These are phyloP conservation scores for Mycosarcoma mackinlayi DNA, from an alignment of 1,284 basidiomycete genomes.

Conservation along the genomic window DNA sequence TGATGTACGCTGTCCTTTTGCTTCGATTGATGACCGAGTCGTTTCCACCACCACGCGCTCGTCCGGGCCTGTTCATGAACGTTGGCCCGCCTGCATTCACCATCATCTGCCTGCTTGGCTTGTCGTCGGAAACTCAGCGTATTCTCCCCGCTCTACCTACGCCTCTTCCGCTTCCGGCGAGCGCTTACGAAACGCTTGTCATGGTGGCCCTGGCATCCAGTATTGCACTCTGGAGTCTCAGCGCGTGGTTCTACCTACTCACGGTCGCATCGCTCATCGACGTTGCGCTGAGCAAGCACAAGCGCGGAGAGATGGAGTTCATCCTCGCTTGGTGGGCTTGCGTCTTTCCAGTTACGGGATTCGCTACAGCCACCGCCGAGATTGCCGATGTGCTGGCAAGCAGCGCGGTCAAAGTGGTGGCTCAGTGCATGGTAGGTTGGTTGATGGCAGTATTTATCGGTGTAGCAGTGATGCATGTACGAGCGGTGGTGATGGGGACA, in stretches of 20 bases:
- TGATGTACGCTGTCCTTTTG: constrained; percentile 43
- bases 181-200: constrained; percentile 7
- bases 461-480: constrained; percentile 10
- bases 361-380: constrained; percentile 22
- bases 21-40: constrained; percentile 34
- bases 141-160: constrained; percentile 11
- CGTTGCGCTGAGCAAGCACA: not conserved
- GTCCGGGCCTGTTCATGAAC: constrained; percentile 42
- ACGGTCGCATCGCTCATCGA: constrained; percentile 20
- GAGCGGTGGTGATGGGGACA: constrained; percentile 10
- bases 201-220: constrained; percentile 5
- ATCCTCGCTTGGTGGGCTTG: constrained; percentile 46
- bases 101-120: constrained; percentile 34
- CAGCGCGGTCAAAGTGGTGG: constrained; percentile 5
- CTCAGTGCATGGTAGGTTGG: constrained; percentile 21
- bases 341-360: constrained; percentile 43
- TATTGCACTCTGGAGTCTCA: constrained; percentile 34
- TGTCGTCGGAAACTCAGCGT: constrained; percentile 5
- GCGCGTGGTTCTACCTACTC: constrained; percentile 37
- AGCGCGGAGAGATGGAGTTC: constrained; percentile 27
- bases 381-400: constrained; percentile 17
- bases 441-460: constrained; percentile 12
- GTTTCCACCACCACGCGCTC: constrained; percentile 15
- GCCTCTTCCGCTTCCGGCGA: not conserved
- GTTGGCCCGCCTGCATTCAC: constrained; percentile 47